These are phyloP conservation scores for Monosporozyma siamensis DNA, from an alignment of 805 yeast genomes.

Conservation along the genomic window DNA sequence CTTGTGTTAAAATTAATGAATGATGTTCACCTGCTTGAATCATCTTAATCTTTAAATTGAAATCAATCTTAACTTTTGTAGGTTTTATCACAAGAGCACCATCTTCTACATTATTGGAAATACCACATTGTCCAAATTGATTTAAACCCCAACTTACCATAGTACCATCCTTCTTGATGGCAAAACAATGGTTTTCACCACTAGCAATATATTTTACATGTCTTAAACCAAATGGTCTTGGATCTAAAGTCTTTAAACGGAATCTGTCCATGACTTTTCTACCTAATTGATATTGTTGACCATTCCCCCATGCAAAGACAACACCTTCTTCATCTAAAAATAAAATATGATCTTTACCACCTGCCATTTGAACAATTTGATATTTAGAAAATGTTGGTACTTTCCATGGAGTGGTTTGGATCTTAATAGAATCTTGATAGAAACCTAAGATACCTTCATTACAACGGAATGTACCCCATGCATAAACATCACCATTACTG, in stretches of 20 bases:
- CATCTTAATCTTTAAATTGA: slow-evolving; percentile 38
- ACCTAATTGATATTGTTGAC: slow-evolving; percentile 88
- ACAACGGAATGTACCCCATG: slow-evolving; percentile 96
- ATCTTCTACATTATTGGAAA: slow-evolving; percentile 67
- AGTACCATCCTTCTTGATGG: slow-evolving; percentile 60
- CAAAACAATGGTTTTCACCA: slow-evolving; percentile 95
- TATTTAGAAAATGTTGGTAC: slow-evolving; percentile 40
- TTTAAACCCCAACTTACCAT: slow-evolving; percentile 92
- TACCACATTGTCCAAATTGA: slow-evolving; percentile 94
- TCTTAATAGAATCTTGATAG: slow-evolving; percentile 51
- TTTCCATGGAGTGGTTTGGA: slow-evolving; percentile 61
- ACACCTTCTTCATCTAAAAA: slow-evolving; percentile 78
- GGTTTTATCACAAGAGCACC: slow-evolving; percentile 77
- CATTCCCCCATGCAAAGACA: slow-evolving; percentile 96
- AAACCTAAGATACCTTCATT: slow-evolving; percentile 82
- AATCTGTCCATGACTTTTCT: slow-evolving; percentile 75
- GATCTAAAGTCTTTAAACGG: slow-evolving; percentile 61
- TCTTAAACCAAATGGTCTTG: slow-evolving; percentile 74
- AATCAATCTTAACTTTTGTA: slow-evolving; percentile 55
- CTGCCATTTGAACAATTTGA: slow-evolving; percentile 71
- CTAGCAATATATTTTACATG: slow-evolving; percentile 74
- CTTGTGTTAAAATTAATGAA: slow-evolving; percentile 60
- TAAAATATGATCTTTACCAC: slow-evolving; percentile 87
- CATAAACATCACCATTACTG: slow-evolving; percentile 79
- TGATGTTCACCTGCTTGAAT: slow-evolving; percentile 96